A percentile compares a stretch with the other conserved stretches of the same genome.
phyloP scores from a whole-genome alignment of 2,329 filamentous ascomycete species.

The Colletotrichum sp. region DNA sequence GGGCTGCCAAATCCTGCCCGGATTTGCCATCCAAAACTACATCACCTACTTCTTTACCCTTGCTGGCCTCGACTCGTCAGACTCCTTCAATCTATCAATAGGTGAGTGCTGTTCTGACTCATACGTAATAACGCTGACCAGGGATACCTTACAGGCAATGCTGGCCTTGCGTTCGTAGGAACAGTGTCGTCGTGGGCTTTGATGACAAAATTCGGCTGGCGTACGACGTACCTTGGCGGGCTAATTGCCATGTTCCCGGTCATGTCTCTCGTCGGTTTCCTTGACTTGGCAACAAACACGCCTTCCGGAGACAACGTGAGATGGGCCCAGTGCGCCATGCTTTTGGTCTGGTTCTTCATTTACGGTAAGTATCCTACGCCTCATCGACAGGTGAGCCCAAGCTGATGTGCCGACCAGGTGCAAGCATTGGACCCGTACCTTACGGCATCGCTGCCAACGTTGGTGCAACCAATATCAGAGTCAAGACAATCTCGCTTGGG shows the following conservation, averaged over 20 bases:
- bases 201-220: slow-evolving; percentile 47
- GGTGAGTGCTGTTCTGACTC: background rate
- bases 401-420: background rate
- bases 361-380: slow-evolving; percentile 42
- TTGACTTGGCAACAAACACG: slow-evolving; percentile 46
- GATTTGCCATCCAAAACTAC: slow-evolving; percentile 37
- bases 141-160: background rate
- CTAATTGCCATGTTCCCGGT: slow-evolving; percentile 41
- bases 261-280: slow-evolving; percentile 48
- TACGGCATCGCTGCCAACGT: slow-evolving; percentile 48
- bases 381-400: background rate
- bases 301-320: slow-evolving; percentile 41
- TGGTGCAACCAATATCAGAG: slow-evolving; percentile 43
- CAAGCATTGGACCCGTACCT: slow-evolving; percentile 27
- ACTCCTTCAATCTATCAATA: background rate
- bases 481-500: slow-evolving; percentile 50
- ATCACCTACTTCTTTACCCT: slow-evolving; percentile 47
- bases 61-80: slow-evolving; percentile 31
- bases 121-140: background rate
- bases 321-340: slow-evolving; percentile 49
- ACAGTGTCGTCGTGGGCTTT: slow-evolving; percentile 50
- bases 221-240: slow-evolving; percentile 48
- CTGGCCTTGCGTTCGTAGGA: slow-evolving; percentile 37
- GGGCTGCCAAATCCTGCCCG: slow-evolving; percentile 44
- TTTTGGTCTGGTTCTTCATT: slow-evolving; percentile 45